Evolutionary conservation across 169 alveolate genomes (phyloP).

Genomic region (Cryptosporidium tyzzeri): DNA sequence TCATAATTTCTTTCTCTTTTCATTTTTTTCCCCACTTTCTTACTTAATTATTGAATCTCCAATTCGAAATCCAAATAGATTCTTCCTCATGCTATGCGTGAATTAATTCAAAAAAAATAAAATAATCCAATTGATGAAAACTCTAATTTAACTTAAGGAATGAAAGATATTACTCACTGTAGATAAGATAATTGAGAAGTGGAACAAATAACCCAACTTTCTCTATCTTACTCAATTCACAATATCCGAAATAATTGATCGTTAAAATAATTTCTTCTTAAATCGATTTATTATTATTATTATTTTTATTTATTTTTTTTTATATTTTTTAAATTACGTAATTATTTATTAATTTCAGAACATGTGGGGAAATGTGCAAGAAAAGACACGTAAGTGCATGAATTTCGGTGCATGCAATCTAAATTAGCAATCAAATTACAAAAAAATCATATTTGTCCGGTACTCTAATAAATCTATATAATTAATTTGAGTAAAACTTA

Average conservation of each 20-base stretch:
- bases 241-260: too few species aligned
- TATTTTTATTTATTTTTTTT: neutral
- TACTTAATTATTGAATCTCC: neutral
- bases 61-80: neutral
- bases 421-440: constrained; percentile 4
- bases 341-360: constrained; percentile 3
- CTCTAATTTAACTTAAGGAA: neutral
- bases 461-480: constrained; percentile 71
- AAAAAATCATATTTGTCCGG: constrained; percentile 11
- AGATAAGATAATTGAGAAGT: neutral
- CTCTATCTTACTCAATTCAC: neutral
- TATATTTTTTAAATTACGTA: neutral
- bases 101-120: neutral
- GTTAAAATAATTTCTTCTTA: neutral
- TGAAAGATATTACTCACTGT: neutral
- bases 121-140: neutral
- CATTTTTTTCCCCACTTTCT: neutral
- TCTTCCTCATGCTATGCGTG: neutral
- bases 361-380: constrained; percentile 39
- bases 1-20: constrained; percentile 48
- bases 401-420: constrained; percentile 27
- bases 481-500: constrained; percentile 27
- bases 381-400: constrained; percentile 49
- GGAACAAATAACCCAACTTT: neutral
- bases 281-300: neutral